Base-by-base conservation (phyloP, 495 filamentous ascomycete genomes). In the Cenococcum geophilum region DNA sequence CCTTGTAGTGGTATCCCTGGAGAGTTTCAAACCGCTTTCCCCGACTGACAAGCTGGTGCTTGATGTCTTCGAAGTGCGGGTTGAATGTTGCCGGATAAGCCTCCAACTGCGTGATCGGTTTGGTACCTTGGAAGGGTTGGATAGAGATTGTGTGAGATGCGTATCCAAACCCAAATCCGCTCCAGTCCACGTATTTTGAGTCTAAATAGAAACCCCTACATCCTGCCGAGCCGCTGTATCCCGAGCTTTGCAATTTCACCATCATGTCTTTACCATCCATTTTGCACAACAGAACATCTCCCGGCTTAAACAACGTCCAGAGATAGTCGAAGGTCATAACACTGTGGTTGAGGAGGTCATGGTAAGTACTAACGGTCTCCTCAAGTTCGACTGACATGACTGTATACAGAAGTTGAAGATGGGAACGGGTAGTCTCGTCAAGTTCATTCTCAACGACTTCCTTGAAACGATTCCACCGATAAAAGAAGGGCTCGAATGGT, bases 401-500 rank as follows among this genome's bases (percentile, higher is more conserved):
- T 36, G 76, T 72, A 54, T 79, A 75, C 35, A 88, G 72, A 0
- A 88, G 71, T 23, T 78, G 73, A 12, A 81, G 74, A 69, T 88
- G 83, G 48, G 76, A 70, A 58, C 77, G 80, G 1, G 78, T 77
- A 18, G 71, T 72, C 20, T 70, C 65, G 37, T 81, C 78, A 11
- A 77, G 70, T 0, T 62, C 47, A 11, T 37, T 58, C 27, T 68
- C 62, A 32, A 62, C 58, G 25, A 77, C 78, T 22, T 75, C 59
- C n/a, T 70, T 59, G 54, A 89, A 77, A 27, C 76, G 70, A 5
- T 74, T 68, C 86, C 86, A 89, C 21, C 85, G 79, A 70, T 89
- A 82, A 36, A 89, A 79, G 55, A 89, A 81, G 0, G 82, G 80
- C 65, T 80, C 71, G 69, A 89, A 89, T 0, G 83, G 83, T 0